Percentiles rank a stretch among this genome's conserved stretches.
Conservation (phyloP, 805 yeast genomes). For the Jamesozyma jinghongensis region DNA sequence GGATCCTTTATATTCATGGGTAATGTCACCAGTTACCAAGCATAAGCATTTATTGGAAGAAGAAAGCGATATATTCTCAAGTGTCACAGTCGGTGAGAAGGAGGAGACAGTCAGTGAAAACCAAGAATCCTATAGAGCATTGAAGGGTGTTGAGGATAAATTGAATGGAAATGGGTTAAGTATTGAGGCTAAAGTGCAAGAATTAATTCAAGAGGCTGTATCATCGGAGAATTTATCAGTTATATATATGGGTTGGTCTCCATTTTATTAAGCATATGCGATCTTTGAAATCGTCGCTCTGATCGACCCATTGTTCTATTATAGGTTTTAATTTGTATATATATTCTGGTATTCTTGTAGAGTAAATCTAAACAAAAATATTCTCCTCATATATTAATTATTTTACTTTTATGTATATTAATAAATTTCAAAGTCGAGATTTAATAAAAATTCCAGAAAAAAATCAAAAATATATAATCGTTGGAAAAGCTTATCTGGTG, state of each 20-base stretch:
- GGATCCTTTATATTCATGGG: constrained; percentile 93
- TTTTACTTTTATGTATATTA: too few relatives aligned
- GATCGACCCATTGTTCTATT: too few relatives aligned
- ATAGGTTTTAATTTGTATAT: too few relatives aligned
- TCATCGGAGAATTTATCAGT: constrained; percentile 58
- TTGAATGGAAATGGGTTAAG: constrained; percentile 58
- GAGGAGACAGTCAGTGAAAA: constrained; percentile 29
- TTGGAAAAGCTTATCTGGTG: too few relatives aligned
- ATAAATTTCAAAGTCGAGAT: too few relatives aligned
- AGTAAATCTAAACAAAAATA: too few relatives aligned
- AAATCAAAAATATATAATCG: too few relatives aligned
- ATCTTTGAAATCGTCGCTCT: too few relatives aligned
- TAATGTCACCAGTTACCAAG: constrained; percentile 63
- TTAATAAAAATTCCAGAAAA: too few relatives aligned
- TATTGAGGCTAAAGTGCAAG: constrained; percentile 76
- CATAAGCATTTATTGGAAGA: constrained; percentile 31
- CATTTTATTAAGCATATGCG: constrained; percentile 43
- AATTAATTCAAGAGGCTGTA: constrained; percentile 68
- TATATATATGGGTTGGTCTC: constrained; percentile 80
- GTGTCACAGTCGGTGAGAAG: background rate
- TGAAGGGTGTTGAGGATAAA: constrained; percentile 63
- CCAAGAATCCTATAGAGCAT: constrained; percentile 73
- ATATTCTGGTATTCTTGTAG: too few relatives aligned
- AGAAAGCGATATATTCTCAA: constrained; percentile 11
- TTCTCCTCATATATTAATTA: too few relatives aligned